Conservation (phyloP, 345 rosid species). For the Combretum micranthum region DNA sequence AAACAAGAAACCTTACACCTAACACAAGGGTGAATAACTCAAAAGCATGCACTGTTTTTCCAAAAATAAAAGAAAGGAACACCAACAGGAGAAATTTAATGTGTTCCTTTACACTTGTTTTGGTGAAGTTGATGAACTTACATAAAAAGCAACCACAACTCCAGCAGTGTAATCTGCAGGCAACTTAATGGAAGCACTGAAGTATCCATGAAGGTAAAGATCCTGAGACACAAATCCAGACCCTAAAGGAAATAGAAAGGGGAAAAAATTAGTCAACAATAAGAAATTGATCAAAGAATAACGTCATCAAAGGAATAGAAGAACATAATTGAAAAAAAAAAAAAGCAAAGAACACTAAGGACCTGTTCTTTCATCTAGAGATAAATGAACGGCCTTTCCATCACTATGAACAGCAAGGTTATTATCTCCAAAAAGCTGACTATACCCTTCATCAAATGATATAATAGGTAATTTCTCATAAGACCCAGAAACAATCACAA, state of each 20-base stretch:
- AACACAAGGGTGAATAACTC: too few relatives aligned
- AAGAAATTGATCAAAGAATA: not conserved
- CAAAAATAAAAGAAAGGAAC: too few relatives aligned
- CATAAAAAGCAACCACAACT: slow-evolving; percentile 96
- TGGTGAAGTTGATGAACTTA: slow-evolving; percentile 25
- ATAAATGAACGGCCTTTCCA: slow-evolving; percentile 75
- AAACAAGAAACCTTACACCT: too few relatives aligned
- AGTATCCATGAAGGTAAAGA: slow-evolving; percentile 84
- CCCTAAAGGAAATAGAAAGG: slow-evolving; percentile 37
- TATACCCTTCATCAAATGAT: slow-evolving; percentile 86
- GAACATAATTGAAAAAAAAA: not conserved
- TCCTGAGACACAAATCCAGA: slow-evolving; percentile 97
- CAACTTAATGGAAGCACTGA: slow-evolving; percentile 86
- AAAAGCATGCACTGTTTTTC: too few relatives aligned
- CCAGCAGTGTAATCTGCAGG: slow-evolving; percentile 99
- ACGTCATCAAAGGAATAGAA: not conserved
- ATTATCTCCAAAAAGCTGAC: slow-evolving; percentile 82
- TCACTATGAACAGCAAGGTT: slow-evolving; percentile 65
- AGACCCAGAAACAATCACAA: slow-evolving; percentile 48
- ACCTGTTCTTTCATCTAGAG: slow-evolving; percentile 92
- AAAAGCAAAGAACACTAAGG: not conserved
- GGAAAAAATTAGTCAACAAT: not conserved
- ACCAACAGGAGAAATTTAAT: too few relatives aligned
- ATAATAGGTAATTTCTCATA: slow-evolving; percentile 37
- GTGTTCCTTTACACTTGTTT: too few relatives aligned